A percentile compares a stretch with the other conserved stretches of the same genome.
phyloP scores from a whole-genome alignment of 768 basidiomycete genomes.

The Rhizopogon rudus region DNA sequence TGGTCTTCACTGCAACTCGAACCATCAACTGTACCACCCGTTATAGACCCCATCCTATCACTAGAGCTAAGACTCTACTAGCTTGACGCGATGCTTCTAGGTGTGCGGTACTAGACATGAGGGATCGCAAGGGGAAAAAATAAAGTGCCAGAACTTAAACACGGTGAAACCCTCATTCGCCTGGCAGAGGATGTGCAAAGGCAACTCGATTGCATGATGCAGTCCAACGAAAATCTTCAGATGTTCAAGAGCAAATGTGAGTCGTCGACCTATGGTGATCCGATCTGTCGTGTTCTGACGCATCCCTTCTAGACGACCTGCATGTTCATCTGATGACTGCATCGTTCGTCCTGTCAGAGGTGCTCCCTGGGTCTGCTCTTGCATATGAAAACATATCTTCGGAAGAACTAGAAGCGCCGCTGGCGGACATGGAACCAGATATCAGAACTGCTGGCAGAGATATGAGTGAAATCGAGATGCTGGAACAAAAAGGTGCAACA shows the following conservation, averaged over 20 bases:
- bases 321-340: slow-evolving; percentile 73
- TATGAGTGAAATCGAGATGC: slow-evolving; percentile 67
- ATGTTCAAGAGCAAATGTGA: slow-evolving; percentile 73
- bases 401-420: slow-evolving; percentile 63
- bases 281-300: background rate
- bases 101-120: slow-evolving; percentile 49
- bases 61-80: slow-evolving; percentile 73
- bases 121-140: slow-evolving; percentile 35
- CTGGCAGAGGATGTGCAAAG: slow-evolving; percentile 59
- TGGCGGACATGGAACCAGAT: slow-evolving; percentile 79
- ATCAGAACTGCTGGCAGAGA: slow-evolving; percentile 77
- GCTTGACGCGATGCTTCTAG: slow-evolving; percentile 57
- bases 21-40: slow-evolving; percentile 5
- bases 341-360: slow-evolving; percentile 68
- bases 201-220: slow-evolving; percentile 51
- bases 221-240: slow-evolving; percentile 38
- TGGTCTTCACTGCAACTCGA: slow-evolving; percentile 1
- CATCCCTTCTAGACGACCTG: slow-evolving; percentile 54
- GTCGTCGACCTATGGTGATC: slow-evolving; percentile 16
- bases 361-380: slow-evolving; percentile 42
- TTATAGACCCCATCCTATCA: slow-evolving; percentile 62
- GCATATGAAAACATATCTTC: slow-evolving; percentile 62
- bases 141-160: slow-evolving; percentile 34
- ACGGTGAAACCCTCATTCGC: slow-evolving; percentile 51
- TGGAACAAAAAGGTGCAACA: slow-evolving; percentile 68